Conservation (phyloP, 306 rosid genomes). For the Vigna angularis region DNA sequence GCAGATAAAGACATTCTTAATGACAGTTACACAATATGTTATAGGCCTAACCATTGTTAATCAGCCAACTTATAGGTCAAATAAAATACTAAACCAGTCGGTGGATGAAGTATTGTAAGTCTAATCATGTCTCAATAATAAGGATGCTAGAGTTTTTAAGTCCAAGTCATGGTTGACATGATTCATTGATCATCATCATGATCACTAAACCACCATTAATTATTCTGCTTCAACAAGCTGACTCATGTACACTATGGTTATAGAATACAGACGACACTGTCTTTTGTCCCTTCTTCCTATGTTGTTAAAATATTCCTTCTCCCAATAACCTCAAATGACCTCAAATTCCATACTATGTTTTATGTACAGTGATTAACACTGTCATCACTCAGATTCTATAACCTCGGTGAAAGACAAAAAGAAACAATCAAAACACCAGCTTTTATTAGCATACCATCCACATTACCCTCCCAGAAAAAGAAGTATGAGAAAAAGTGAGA, state of each 20-base stretch:
- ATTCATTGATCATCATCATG: neutral
- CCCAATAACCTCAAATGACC: constrained; percentile 1
- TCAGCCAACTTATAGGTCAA: neutral
- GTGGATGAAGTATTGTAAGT: constrained; percentile 30
- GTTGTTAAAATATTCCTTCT: neutral
- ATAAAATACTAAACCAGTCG: constrained; percentile 30
- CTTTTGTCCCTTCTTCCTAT: constrained; percentile 30
- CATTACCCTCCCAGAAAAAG: neutral
- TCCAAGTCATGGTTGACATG: constrained; percentile 24
- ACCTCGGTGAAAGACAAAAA: neutral
- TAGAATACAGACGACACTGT: constrained; percentile 27
- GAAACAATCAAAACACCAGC: neutral
- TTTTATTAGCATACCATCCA: neutral
- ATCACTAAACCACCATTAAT: constrained; percentile 4
- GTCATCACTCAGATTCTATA: constrained; percentile 6
- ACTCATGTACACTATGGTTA: constrained; percentile 41
- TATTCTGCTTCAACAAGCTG: constrained; percentile 43
- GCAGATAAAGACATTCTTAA: constrained; percentile 29
- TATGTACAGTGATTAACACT: neutral
- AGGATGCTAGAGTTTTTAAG: neutral
- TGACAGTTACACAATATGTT: constrained; percentile 24
- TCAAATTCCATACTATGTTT: neutral
- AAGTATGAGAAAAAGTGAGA: neutral
- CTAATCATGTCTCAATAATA: constrained; percentile 30
- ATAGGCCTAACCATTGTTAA: constrained; percentile 30